Evolutionary conservation across 768 basidiomycete species (phyloP), one percentile per base, ranked within the genome.

Genomic region (Mycena maculata): DNA sequence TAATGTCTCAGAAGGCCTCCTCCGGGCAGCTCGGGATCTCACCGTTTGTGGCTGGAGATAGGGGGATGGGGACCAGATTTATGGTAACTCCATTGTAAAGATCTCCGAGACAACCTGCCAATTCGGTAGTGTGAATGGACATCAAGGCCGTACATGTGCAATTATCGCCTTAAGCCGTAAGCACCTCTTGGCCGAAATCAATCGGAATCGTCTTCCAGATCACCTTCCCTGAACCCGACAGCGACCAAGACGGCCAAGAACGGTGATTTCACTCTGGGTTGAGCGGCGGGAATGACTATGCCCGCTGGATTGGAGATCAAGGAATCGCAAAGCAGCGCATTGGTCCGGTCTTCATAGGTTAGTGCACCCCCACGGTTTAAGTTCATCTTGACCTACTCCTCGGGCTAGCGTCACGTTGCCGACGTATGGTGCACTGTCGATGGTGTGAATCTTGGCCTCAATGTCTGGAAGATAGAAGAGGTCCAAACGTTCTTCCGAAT

Each of bases 361-460:
- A 42, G 11, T 10, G 13, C 20, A 15, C 22, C 48, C 10, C 31
- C 15, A 31, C 1, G 20, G 31, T 18, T 3, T n/a, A 20, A 55
- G 41, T 6, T 6, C 6, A 39, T 28, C 36, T 13, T 10, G 31
- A 73, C 74, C 58, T 49, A 82, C 80, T 73, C 63, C n/a, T 75
- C 70, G 12, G 76, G 65, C 60, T 82, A n/a, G 74, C 16, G 80
- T 81, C 11, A 79, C 75, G 47, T 71, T 71, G 2, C 81, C 81
- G 53, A 80, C 80, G 64, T 82, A 81, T 3, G 81, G 77, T 10
- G 81, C 81, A 8, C 73, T 73, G 9, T 72, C 62, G 5, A 81
- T 69, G 1, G 65, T 55, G 1, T 72, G 42, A 1, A 82, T 31
- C 5, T 72, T 70, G n/a, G 74, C 79, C 15, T 76, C 55, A 7